Evolutionary conservation across 176 grass and related monocot genomes (phyloP).

Genomic region (Stipa capillata): DNA sequence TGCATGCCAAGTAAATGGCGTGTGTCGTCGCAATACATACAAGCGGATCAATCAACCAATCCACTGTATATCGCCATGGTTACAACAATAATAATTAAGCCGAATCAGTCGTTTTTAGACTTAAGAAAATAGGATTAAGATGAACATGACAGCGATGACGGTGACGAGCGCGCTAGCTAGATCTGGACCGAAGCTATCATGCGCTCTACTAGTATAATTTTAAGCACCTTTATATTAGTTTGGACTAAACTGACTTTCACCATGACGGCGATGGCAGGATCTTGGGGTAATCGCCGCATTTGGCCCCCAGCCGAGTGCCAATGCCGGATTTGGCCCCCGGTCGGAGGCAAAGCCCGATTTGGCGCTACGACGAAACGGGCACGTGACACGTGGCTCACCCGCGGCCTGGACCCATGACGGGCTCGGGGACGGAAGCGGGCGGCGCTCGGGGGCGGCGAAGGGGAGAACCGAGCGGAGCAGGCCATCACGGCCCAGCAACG

Average conservation of each 20-base stretch:
- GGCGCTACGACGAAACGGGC: too few relatives aligned
- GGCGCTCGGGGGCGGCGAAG: too few relatives aligned
- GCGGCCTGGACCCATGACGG: too few relatives aligned
- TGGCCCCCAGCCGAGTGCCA: too few relatives aligned
- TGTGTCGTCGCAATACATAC: background rate
- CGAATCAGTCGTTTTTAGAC: background rate
- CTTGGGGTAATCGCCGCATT: too few relatives aligned
- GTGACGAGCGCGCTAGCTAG: background rate
- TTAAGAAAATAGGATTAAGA: background rate
- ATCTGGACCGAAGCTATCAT: too few relatives aligned
- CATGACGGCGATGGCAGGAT: background rate
- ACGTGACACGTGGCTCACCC: too few relatives aligned
- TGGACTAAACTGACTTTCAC: background rate
- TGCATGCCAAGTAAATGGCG: background rate
- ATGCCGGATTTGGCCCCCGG: too few relatives aligned
- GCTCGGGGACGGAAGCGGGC: too few relatives aligned
- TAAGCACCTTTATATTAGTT: background rate
- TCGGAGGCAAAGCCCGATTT: too few relatives aligned
- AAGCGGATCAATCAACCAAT: background rate
- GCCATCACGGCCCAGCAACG: too few relatives aligned
- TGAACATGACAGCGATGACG: background rate
- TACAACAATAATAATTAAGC: background rate
- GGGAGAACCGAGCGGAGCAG: too few relatives aligned
- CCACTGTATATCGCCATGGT: background rate
- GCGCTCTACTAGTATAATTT: background rate